phyloP scores from a whole-genome alignment of 2,329 filamentous ascomycete genomes.

The Fusarium sp. region DNA sequence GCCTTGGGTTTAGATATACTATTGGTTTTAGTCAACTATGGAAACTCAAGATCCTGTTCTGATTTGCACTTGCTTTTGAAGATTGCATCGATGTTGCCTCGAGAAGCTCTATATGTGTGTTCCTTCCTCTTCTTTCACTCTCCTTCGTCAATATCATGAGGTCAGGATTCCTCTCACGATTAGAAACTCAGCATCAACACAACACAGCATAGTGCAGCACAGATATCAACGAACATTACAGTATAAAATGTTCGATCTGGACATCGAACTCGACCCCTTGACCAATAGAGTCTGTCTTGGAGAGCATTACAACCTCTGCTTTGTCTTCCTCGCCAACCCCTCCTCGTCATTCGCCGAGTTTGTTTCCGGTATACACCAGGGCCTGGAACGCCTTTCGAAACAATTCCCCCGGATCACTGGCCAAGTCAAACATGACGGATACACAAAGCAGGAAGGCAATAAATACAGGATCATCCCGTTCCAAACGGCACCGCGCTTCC shows the following conservation, averaged over 20 bases:
- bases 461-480: not conserved
- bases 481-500: not conserved
- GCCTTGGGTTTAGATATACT: too few species aligned
- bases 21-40: not conserved
- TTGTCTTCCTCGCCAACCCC: not conserved
- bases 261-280: not conserved
- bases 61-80: not conserved
- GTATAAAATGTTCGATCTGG: not conserved
- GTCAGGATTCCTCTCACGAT: not conserved
- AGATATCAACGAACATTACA: not conserved
- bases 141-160: not conserved
- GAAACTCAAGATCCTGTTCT: not conserved
- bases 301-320: not conserved
- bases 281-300: not conserved
- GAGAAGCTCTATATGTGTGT: not conserved
- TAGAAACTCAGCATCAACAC: not conserved
- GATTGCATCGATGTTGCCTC: not conserved
- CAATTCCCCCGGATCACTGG: not conserved
- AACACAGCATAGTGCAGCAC: not conserved
- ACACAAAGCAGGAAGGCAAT: not conserved
- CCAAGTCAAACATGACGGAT: not conserved
- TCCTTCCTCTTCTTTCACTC: not conserved
- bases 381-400: not conserved
- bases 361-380: not conserved
- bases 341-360: accelerated